Evolutionary conservation across 768 basidiomycete species (phyloP).

Genomic region (Filobasidium wieringae): DNA sequence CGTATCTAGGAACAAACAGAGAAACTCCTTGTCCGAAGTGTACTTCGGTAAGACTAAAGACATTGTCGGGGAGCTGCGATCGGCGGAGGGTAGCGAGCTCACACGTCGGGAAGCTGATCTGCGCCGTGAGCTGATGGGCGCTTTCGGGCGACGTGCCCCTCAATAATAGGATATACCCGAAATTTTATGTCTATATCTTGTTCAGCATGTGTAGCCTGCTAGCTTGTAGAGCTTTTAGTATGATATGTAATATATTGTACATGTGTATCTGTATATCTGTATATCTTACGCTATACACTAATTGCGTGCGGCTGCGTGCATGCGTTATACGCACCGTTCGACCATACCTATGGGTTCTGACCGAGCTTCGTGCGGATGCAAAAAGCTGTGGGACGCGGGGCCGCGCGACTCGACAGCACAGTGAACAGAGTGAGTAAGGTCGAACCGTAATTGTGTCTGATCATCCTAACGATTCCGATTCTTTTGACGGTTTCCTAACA

Average conservation of each 20-base stretch:
- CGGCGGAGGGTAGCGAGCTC: slow-evolving; percentile 71
- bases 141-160: slow-evolving; percentile 18
- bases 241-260: too few relatives aligned
- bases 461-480: too few relatives aligned
- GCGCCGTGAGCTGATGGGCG: slow-evolving; percentile 62
- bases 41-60: slow-evolving; percentile 96
- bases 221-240: too few relatives aligned
- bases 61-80: slow-evolving; percentile 81
- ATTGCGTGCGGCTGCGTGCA: too few relatives aligned
- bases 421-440: too few relatives aligned
- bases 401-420: not conserved
- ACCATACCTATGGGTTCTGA: not conserved
- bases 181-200: too few relatives aligned
- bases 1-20: slow-evolving; percentile 64
- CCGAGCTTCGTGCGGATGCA: not conserved
- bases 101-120: slow-evolving; percentile 68
- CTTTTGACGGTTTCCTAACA: too few relatives aligned
- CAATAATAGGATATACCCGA: not conserved
- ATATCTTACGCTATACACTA: not conserved
- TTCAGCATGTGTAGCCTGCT: too few relatives aligned
- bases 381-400: not conserved
- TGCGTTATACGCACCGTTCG: too few relatives aligned
- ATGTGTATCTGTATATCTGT: not conserved
- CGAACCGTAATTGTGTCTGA: too few relatives aligned
- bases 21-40: slow-evolving; percentile 75